phyloP scores from a whole-genome alignment of 2,329 filamentous ascomycete species.

The Westerdykella aurantiaca region DNA sequence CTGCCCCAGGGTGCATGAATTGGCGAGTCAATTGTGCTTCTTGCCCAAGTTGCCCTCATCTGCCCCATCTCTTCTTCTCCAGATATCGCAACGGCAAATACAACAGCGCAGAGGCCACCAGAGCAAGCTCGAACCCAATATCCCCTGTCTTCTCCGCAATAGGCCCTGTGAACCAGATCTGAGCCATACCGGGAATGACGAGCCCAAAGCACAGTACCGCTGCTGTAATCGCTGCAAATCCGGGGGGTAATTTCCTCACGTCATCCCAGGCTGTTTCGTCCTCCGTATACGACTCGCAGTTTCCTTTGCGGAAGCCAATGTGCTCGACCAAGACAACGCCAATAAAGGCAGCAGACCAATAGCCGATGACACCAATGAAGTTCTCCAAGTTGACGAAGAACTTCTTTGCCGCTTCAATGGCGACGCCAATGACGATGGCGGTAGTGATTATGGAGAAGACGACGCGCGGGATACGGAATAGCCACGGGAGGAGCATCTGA shows the following conservation, averaged over 20 bases:
- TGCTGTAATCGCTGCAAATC: slow-evolving; percentile 38
- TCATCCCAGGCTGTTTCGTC: slow-evolving; percentile 37
- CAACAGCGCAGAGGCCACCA: slow-evolving; percentile 44
- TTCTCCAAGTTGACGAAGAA: slow-evolving; percentile 53
- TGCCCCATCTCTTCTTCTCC: slow-evolving; percentile 30
- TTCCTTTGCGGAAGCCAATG: slow-evolving; percentile 32
- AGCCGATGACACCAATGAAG: slow-evolving; percentile 33
- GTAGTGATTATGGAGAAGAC: slow-evolving; percentile 55
- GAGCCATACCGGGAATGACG: slow-evolving; percentile 55
- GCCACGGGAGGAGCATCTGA: slow-evolving; percentile 55
- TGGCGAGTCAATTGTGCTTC: background rate
- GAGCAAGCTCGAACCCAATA: slow-evolving; percentile 61
- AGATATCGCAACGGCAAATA: slow-evolving; percentile 42
- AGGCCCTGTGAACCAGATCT: slow-evolving; percentile 57
- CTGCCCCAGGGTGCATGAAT: background rate
- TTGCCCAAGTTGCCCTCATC: slow-evolving; percentile 7
- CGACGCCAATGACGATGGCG: slow-evolving; percentile 55
- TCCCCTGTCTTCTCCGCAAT: slow-evolving; percentile 57
- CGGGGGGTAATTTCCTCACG: slow-evolving; percentile 36
- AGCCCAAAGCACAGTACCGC: slow-evolving; percentile 40
- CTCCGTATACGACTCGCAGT: slow-evolving; percentile 31
- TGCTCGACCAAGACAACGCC: slow-evolving; percentile 35
- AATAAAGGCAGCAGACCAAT: slow-evolving; percentile 33
- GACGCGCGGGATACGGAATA: slow-evolving; percentile 53
- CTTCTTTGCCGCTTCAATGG: slow-evolving; percentile 50